These are phyloP conservation scores for Aspergillus sclerotioniger DNA, from an alignment of 495 filamentous ascomycete genomes.

Conservation along the genomic window DNA sequence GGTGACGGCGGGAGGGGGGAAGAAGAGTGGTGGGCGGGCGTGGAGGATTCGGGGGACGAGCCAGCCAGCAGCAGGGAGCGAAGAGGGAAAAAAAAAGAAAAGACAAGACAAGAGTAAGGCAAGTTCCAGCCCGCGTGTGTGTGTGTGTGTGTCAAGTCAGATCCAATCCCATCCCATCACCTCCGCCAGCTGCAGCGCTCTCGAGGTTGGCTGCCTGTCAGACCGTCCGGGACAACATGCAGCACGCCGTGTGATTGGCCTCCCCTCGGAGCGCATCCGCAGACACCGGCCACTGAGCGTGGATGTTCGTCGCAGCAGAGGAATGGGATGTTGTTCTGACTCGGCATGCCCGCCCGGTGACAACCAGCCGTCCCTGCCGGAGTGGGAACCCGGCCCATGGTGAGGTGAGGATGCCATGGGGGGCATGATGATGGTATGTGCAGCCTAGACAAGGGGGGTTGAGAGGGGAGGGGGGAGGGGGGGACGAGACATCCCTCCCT, in stretches of 20 bases:
- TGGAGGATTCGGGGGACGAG: slow-evolving; percentile 5
- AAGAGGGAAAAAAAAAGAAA: not conserved
- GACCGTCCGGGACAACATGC: slow-evolving; percentile 16
- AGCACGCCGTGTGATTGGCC: slow-evolving; percentile 22
- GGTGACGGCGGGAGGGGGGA: slow-evolving; percentile 24
- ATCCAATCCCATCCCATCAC: not conserved
- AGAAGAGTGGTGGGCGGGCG: slow-evolving; percentile 13
- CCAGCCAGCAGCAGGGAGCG: not conserved
- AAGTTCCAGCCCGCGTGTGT: slow-evolving; percentile 4
- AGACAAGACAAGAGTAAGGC: not conserved
- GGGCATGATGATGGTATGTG: not conserved
- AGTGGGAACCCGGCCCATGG: not conserved
- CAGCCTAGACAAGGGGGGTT: not conserved
- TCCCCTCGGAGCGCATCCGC: slow-evolving; percentile 20
- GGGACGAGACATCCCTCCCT: too few species aligned
- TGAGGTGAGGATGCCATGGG: slow-evolving; percentile 3
- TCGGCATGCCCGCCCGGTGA: not conserved
- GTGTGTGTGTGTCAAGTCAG: not conserved
- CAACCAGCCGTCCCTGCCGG: not conserved
- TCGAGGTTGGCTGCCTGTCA: slow-evolving; percentile 15
- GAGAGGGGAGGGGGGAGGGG: not conserved
- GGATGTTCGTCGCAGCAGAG: not conserved
- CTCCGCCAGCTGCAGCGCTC: slow-evolving; percentile 5
- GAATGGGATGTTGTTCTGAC: not conserved
- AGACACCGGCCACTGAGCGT: not conserved